phyloP scores from a whole-genome alignment of 2,329 filamentous ascomycete species.

The Trichothecium sympodiale region DNA sequence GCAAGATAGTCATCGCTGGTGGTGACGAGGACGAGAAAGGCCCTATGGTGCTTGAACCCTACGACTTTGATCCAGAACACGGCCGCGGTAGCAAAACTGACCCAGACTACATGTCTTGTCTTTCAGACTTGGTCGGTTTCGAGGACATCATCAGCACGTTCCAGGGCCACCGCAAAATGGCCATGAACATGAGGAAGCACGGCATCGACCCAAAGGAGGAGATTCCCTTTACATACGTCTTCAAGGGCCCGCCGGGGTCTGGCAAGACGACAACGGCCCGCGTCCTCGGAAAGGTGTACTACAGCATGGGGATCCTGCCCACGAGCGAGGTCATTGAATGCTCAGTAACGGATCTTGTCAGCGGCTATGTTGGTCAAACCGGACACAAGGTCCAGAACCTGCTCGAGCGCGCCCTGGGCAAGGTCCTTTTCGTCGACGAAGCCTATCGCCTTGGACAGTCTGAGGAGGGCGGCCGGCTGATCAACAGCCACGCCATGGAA shows the following conservation, averaged over 20 bases:
- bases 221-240: conserved; percentile 53
- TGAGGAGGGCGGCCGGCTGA: too few species aligned
- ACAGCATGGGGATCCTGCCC: conserved; percentile 55
- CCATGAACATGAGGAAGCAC: neutral
- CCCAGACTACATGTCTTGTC: too few species aligned
- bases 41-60: too few species aligned
- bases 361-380: conserved; percentile 53
- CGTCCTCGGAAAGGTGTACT: conserved; percentile 58
- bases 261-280: conserved; percentile 57
- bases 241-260: conserved; percentile 49
- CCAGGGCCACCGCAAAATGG: conserved; percentile 38
- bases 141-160: conserved; percentile 40
- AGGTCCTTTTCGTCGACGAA: conserved; percentile 56
- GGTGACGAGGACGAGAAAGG: too few species aligned
- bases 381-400: conserved; percentile 44
- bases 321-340: conserved; percentile 46
- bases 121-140: conserved; percentile 42
- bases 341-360: conserved; percentile 54
- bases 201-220: conserved; percentile 11
- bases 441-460: conserved; percentile 41
- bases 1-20: too few species aligned
- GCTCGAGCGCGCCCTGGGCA: conserved; percentile 48
- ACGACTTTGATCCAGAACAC: too few species aligned
- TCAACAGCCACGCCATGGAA: too few species aligned
- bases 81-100: too few species aligned